A percentile compares a stretch with the other conserved stretches of the same genome.
Conservation (phyloP, 257 asterid genomes). For the Nicotiana tomentosiformis region DNA sequence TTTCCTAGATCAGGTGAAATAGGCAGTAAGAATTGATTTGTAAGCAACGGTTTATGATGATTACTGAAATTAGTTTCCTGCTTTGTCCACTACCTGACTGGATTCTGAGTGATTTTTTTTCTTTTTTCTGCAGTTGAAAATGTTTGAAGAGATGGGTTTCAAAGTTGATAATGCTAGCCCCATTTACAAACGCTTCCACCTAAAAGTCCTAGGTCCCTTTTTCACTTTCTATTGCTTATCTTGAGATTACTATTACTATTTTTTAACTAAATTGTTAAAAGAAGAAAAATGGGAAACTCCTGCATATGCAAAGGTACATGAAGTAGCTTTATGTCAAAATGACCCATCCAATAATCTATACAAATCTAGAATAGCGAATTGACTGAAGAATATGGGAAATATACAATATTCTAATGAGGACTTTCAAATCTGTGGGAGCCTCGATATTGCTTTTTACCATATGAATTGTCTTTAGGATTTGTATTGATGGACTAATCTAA, state of each 20-base stretch:
- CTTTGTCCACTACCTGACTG: conserved; percentile 6
- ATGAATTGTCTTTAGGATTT: background rate
- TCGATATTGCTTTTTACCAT: background rate
- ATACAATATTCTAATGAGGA: background rate
- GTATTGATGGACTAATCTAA: background rate
- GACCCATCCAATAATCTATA: background rate
- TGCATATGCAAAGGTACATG: background rate
- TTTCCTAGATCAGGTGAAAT: conserved; percentile 86
- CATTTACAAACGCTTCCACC: conserved; percentile 79
- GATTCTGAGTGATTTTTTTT: background rate
- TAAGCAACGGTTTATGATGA: conserved; percentile 6
- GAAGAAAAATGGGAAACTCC: background rate
- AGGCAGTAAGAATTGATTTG: conserved; percentile 9
- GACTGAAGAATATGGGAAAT: background rate
- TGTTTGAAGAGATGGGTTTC: conserved; percentile 92
- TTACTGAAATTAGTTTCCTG: conserved; percentile 8
- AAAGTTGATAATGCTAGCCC: conserved; percentile 73
- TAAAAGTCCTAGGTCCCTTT: conserved; percentile 66
- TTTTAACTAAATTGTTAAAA: background rate
- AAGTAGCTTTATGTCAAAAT: background rate
- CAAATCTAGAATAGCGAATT: background rate
- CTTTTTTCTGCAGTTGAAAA: conserved; percentile 54
- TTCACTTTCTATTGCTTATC: conserved; percentile 7
- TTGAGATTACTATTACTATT: conserved; percentile 1
- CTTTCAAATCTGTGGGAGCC: background rate